phyloP scores from a whole-genome alignment of 2,329 filamentous ascomycete species.

The Alternaria triticina region DNA sequence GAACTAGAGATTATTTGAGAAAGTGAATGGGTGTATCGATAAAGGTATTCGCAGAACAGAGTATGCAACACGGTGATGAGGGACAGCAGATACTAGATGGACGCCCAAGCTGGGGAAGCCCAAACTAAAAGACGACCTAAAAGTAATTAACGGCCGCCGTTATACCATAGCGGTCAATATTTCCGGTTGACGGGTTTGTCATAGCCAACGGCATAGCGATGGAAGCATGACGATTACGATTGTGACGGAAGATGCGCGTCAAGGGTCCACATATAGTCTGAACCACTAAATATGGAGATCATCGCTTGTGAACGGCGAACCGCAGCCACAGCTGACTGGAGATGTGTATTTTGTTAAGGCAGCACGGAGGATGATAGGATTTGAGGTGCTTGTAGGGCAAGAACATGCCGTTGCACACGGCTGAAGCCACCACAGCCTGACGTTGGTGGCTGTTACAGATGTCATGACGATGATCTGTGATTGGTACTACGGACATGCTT shows the following conservation, averaged over 20 bases:
- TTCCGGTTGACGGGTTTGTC: neutral
- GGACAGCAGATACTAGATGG: neutral
- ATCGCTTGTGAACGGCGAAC: neutral
- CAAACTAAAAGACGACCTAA: neutral
- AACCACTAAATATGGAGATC: neutral
- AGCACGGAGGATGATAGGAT: neutral
- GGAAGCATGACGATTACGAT: slow-evolving; percentile 7
- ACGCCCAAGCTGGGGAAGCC: neutral
- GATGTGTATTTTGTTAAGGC: neutral
- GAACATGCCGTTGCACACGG: neutral
- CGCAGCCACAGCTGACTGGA: neutral
- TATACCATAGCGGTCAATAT: neutral
- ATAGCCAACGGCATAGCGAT: neutral
- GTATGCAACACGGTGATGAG: neutral
- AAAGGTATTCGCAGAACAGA: neutral
- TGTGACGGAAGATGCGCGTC: slow-evolving; percentile 8
- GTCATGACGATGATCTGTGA: neutral
- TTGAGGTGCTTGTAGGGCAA: neutral
- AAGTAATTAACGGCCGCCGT: neutral
- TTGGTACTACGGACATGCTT: neutral
- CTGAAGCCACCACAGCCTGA: neutral
- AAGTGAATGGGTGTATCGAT: neutral
- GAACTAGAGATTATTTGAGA: too few species aligned
- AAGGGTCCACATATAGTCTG: slow-evolving; percentile 4
- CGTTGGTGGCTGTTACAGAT: slow-evolving; percentile 1